Base-by-base conservation (phyloP, 2,329 filamentous ascomycete genomes). In the Lizonia empirigonia region DNA sequence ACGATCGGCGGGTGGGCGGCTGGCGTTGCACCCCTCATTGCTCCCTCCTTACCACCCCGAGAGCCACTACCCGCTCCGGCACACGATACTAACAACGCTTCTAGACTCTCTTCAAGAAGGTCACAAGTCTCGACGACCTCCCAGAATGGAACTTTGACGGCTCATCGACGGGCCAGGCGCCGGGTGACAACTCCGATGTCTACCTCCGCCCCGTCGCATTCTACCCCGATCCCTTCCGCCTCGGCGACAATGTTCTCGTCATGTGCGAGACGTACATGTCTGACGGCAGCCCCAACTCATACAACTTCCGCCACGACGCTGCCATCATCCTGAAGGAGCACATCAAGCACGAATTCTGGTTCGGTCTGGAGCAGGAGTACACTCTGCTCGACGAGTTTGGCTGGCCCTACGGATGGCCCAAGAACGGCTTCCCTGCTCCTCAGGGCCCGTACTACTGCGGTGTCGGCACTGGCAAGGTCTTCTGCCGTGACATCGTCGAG, bases 341-440 rank as follows among this genome's bases (percentile, higher is more conserved):
- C 77, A 86, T 86, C 74, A 81, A 85, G 50, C 87, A 93, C 69
- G 82, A 89, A 74, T 92, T 94, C 72, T 97, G 93, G 94, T 99
- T 97, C 78, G 94, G 94, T 78, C 86, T 99, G 15, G 93, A 96
- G 76, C 93, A 97, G 76, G 93, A 97, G 78, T 97, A 97, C 84
- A 97, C 91, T 55, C 87, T 95, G 36, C 88, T 97, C 65, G 92
- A 93, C 71, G 78, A 86, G 64, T 85, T 87, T 65, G 89, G 91
- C 76, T 88, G 91, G 79, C 94, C 94, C 47, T 97, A 91, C 71
- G 94, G 94, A 79, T 95, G 91, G 90, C 89, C 89, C 73, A 85
- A 85, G 77, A 86, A 87, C 71, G 91, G 91, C 71, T 96, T 87
- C 87, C 91, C 91, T 60, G 91, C 89, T 74, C 90, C 92, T 64